A percentile compares a stretch with the other conserved stretches of the same genome.
These are phyloP conservation scores for Penicillium sp. DNA, from an alignment of 2,329 filamentous ascomycete genomes.

Conservation along the genomic window DNA sequence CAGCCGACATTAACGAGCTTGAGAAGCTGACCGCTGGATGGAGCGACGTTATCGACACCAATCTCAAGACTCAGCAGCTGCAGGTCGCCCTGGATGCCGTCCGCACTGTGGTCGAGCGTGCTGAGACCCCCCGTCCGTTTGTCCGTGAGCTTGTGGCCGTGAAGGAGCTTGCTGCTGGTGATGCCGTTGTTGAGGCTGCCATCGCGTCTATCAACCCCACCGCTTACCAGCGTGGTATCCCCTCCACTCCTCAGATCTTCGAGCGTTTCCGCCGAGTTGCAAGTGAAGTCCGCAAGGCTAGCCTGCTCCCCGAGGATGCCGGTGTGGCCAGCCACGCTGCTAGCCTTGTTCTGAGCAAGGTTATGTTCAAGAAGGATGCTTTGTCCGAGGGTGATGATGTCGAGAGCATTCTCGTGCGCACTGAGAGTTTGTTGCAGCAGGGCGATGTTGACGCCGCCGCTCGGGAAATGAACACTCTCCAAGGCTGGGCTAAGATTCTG, in stretches of 20 bases:
- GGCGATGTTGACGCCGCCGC: conserved; percentile 89
- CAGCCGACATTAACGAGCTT: conserved; percentile 73
- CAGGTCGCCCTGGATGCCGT: conserved; percentile 95
- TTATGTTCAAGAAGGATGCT: conserved; percentile 93
- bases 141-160: conserved; percentile 89
- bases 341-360: conserved; percentile 83
- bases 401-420: conserved; percentile 86
- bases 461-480: conserved; percentile 88
- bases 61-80: conserved; percentile 91
- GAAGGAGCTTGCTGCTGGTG: conserved; percentile 83
- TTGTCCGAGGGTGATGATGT: conserved; percentile 83
- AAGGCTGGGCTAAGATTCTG: conserved; percentile 93
- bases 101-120: conserved; percentile 74
- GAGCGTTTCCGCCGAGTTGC: conserved; percentile 95
- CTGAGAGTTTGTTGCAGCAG: conserved; percentile 88
- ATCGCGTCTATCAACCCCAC: conserved; percentile 94
- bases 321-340: conserved; percentile 93
- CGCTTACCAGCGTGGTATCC: conserved; percentile 89
- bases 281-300: conserved; percentile 88
- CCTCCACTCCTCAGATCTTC: conserved; percentile 79
- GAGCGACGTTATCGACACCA: conserved; percentile 86
- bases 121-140: conserved; percentile 76
- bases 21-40: conserved; percentile 85
- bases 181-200: conserved; percentile 84
- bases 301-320: conserved; percentile 85